Evolutionary conservation across 192 early-diverging fungal species (phyloP), one percentile per base, ranked within the genome.

Genomic region (Physocladia obscura): DNA sequence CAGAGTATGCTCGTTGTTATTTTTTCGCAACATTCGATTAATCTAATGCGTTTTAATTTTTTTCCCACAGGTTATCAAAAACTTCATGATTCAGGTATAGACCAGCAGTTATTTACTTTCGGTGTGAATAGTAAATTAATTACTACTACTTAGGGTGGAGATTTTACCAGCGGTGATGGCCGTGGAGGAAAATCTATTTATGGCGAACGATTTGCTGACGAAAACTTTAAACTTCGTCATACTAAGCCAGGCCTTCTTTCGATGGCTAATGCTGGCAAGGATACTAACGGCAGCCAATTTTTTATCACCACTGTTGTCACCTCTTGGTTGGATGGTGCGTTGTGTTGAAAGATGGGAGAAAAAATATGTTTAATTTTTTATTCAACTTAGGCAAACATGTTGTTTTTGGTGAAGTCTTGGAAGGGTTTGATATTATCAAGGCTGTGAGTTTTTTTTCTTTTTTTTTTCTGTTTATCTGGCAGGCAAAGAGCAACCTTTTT

Each of bases 221-320:
- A 98, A 83, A 95, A 93, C 84, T 98, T 98, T 84, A 90, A 89
- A 63, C 82, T 96, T 49, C 88, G 87, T 65, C 88, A 89, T 77
- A 81, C 65, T 38, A 74, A 74, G 52, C 70, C 75, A 29, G 94
- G 95, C 2, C 74, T 95, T 1, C 74, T 98, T 34, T 93, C 91
- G 22, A 98, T 98, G 96, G 65, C 65, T 8, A 68, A 68, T 35
- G 71, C 71, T 30, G 71, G 71, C 4, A 73, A 89, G 39, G 86
- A 89, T 80, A 94, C 92, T 78, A 92, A 93, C 81, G 92, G 92
- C 50, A 91, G 90, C 39, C 92, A 96, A 79, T 86, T 86, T 78
- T 86, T 86, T 61, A 81, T 86, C 70, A 82, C 79, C 8, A 81
- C 82, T 35, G 79, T 83, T 36, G 39, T 63, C 4, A 84, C 81